Evolutionary conservation across 2,329 filamentous ascomycete species (phyloP).

Genomic region (Penicillium sp.): DNA sequence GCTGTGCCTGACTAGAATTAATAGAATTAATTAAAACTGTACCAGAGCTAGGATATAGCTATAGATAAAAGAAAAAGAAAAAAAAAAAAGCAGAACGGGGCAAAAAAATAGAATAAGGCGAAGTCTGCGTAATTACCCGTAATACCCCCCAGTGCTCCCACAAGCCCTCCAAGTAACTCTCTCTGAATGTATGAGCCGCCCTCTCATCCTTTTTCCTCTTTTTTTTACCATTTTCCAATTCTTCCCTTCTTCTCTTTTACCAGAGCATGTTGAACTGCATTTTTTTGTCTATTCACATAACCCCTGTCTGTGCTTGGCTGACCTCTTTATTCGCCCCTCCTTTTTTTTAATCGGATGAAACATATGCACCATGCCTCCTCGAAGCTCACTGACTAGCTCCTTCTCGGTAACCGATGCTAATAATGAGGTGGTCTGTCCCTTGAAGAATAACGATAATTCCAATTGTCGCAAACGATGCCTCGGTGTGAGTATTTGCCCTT

Average conservation of each 20-base stretch:
- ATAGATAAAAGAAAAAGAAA: background rate
- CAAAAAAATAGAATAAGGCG: slow-evolving; percentile 4
- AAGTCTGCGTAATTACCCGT: slow-evolving; percentile 11
- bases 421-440: slow-evolving; percentile 94
- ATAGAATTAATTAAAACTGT: too few species aligned
- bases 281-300: slow-evolving; percentile 7
- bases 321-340: slow-evolving; percentile 12
- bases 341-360: slow-evolving; percentile 20
- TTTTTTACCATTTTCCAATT: slow-evolving; percentile 8
- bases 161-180: slow-evolving; percentile 3
- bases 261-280: slow-evolving; percentile 11
- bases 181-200: slow-evolving; percentile 15
- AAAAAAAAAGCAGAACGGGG: background rate
- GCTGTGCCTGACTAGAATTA: background rate
- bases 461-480: slow-evolving; percentile 97
- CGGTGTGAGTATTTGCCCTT: slow-evolving; percentile 69
- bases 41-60: background rate
- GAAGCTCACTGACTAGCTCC: slow-evolving; percentile 80
- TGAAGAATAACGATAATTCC: slow-evolving; percentile 94
- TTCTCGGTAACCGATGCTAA: slow-evolving; percentile 89
- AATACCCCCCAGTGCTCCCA: slow-evolving; percentile 10
- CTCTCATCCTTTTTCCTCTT: slow-evolving; percentile 8
- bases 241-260: slow-evolving; percentile 6
- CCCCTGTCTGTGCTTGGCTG: slow-evolving; percentile 9
- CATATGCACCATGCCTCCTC: slow-evolving; percentile 75